Evolutionary conservation across 805 yeast species (phyloP), one percentile per base, ranked within the genome.

Genomic region (Candida orba): DNA sequence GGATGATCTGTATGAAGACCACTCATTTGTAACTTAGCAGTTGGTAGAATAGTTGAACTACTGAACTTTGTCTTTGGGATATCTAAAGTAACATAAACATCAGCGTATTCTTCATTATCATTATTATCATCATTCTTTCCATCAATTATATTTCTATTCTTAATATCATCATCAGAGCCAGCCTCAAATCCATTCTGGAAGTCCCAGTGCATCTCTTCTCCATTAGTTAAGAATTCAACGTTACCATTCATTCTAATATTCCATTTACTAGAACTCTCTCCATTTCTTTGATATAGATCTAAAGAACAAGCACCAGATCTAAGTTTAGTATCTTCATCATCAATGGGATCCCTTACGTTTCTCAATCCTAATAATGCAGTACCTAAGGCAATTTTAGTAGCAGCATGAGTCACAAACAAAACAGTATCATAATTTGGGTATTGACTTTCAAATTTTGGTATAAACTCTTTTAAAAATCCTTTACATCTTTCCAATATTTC

Each of bases 151-250:
- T 51, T 56, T 57, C 89, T 72, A 14, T 76, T 74, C 51, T 74
- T 77, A 42, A 88, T 78, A 62, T 89, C 96, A 40, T 83, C 95
- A 50, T 81, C 87, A 4, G 95, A 84, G 10, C 96, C 96, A 6
- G 96, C 95, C 65, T 87, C 96, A 52, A 76, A 81, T 17, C 77
- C 78, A 67, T 63, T 70, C 55, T 75, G 77, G 67, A 89, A 91
- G 53, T 81, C 78, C 97, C 97, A 90, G 58, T 86, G 81, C 95
- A 88, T 87, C 61, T 89, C 96, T 55, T 90, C 93, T 8, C 98
- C 98, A 7, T 72, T 63, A 7, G 75, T 60, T 48, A 91, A 67
- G 54, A 82, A 89, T 36, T 74, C 79, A 8, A 87, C 77, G 49
- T 78, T 72, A 5, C 97, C 96, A 58, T 85, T 86, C 73, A 75